phyloP scores from a whole-genome alignment of 2,329 filamentous ascomycete genomes.

The Verticillium nonalfalfae region DNA sequence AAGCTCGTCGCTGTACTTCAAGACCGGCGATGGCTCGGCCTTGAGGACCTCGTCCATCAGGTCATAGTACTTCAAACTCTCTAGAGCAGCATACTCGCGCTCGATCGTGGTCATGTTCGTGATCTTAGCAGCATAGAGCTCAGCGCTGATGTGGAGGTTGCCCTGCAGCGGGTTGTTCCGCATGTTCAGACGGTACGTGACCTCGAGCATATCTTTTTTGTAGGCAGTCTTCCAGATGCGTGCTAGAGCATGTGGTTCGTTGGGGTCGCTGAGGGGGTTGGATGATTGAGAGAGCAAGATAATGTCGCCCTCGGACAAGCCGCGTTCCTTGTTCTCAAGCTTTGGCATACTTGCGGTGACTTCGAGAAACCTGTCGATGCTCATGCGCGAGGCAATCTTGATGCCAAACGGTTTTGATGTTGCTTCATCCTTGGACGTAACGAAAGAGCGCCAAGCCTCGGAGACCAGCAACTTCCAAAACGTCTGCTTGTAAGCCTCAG shows the following conservation, averaged over 20 bases:
- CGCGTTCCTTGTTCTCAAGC: slow-evolving; percentile 62
- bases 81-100: slow-evolving; percentile 87
- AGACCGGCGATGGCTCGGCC: slow-evolving; percentile 82
- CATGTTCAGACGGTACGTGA: slow-evolving; percentile 78
- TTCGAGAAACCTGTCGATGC: slow-evolving; percentile 89
- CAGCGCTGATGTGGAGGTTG: slow-evolving; percentile 61
- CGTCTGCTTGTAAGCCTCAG: slow-evolving; percentile 74
- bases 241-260: slow-evolving; percentile 76
- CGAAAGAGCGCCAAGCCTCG: slow-evolving; percentile 93
- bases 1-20: slow-evolving; percentile 71
- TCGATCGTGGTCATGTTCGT: slow-evolving; percentile 93
- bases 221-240: slow-evolving; percentile 73
- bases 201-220: slow-evolving; percentile 75
- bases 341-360: slow-evolving; percentile 77
- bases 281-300: slow-evolving; percentile 72
- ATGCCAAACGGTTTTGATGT: slow-evolving; percentile 77
- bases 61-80: slow-evolving; percentile 91
- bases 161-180: slow-evolving; percentile 54
- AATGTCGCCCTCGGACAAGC: slow-evolving; percentile 79
- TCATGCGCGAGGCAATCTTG: slow-evolving; percentile 80
- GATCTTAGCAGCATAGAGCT: slow-evolving; percentile 72
- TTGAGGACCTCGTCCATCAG: slow-evolving; percentile 86
- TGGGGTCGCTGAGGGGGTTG: slow-evolving; percentile 59
- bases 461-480: slow-evolving; percentile 87
- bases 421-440: slow-evolving; percentile 82